These are phyloP conservation scores for Annulohypoxylon stygium DNA, from an alignment of 495 filamentous ascomycete genomes.

Conservation along the genomic window DNA sequence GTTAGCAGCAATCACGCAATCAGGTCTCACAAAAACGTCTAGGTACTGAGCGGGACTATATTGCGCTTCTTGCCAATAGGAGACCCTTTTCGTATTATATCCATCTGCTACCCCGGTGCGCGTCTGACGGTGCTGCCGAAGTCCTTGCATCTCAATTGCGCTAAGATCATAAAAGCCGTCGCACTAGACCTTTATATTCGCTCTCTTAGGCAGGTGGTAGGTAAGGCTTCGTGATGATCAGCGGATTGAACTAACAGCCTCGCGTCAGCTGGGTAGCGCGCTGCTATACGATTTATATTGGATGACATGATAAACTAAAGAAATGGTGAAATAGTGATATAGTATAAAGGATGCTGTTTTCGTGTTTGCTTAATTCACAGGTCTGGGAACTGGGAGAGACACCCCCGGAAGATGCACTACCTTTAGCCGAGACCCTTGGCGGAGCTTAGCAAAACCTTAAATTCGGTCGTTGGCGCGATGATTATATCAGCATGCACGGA, in stretches of 20 bases:
- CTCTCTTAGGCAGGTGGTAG: conserved; percentile 18
- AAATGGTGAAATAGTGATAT: neutral
- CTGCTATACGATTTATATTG: neutral
- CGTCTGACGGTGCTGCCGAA: neutral
- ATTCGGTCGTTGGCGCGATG: no score
- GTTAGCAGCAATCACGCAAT: conserved; percentile 45
- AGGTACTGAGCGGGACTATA: conserved; percentile 17
- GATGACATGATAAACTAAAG: neutral
- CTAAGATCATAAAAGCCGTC: neutral
- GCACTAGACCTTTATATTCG: neutral
- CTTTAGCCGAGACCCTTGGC: no score
- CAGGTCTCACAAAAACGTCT: conserved; percentile 31
- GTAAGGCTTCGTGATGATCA: neutral
- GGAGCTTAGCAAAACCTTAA: no score
- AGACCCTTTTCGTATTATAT: neutral
- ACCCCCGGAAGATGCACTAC: no score
- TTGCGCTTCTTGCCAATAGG: conserved; percentile 17
- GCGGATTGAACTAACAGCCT: neutral
- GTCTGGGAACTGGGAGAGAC: no score
- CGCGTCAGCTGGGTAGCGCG: neutral
- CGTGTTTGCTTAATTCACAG: neutral
- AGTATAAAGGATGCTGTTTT: neutral
- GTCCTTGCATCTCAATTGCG: conserved; percentile 2
- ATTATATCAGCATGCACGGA: no score
- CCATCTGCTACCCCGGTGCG: conserved; percentile 1